Evolutionary conservation across 1,284 basidiomycete species (phyloP), one percentile per base, ranked within the genome.

Genomic region (Cutaneotrichosporon dermatis): DNA sequence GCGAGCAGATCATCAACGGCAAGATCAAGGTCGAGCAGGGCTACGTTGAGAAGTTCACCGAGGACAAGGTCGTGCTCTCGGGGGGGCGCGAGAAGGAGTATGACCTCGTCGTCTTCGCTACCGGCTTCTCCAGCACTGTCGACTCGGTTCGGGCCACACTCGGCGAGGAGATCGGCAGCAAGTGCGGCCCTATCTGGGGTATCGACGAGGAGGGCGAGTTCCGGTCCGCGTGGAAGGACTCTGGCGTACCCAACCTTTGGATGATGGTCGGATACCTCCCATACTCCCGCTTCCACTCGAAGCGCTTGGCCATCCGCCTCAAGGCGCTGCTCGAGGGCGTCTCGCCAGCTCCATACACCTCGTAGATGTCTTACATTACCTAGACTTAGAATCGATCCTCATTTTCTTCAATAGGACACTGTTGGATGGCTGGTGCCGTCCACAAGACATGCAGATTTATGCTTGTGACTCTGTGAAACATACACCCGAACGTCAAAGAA

Each of bases 61-160:
- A 55, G 35, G 66, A 70, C 60, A 62, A 58, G 45, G 67, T 70
- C 51, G 41, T 70, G 2, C 61, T 71, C 9, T 42, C 13, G 33
- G 69, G 64, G 8, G 67, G 54, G 1, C 59, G 68, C 6, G 82
- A 83, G 62, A 66, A 86, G 36, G 75, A 83, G 9, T 86, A 84
- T 11, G 88, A 90, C 69, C 81, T 87, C 7, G 82, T 90, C 35
- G 65, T 90, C 12, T 83, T 85, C 71, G 84, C 85, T 3, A 87
- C 85, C 8, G 86, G 86, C 81, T 86, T 69, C 58, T 61, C 61
- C 40, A 65, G 65, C 63, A 66, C 67, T 6, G 64, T 69, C 50
- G 70, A 74, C 36, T 79, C 81, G 11, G 74, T 85, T 34, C 42
- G 57, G 34, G 34, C 12, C 12, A 68, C 66, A 4, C 64, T 82